Evolutionary conservation across 208 protist species (phyloP), one percentile per base, ranked within the genome.

Genomic region (Crithidia acanthocephali): DNA sequence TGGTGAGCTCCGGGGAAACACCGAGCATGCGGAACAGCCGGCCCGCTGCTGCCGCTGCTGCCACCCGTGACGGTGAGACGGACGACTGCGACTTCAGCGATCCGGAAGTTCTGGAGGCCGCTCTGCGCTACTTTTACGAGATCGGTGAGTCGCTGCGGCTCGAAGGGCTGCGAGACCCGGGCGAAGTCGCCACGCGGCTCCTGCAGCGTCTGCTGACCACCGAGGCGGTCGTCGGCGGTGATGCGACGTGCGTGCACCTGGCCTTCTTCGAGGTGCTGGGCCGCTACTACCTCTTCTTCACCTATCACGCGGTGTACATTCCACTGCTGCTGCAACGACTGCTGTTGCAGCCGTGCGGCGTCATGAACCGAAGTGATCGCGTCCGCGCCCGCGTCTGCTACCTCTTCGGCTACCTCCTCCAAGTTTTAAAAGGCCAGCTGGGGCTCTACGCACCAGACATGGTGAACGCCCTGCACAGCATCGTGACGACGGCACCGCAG

Each of bases 191-290:
- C 63, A 72, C 84, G 45, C 74, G 82, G 53, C 74, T 95, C 44
- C 50, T 95, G 32, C 68, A 44, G 66, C 63, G 68, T 27, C 58
- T 95, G 32, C 35, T 95, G 23, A 75, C 55, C 30, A 85, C 72
- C 13, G 80, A 89, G 33, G 63, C 67, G 7, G 72, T 92, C 6
- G 51, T 74, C 27, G 52, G 33, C 58, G 66, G 25, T 33, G 59
- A 73, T 9, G 59, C 77, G 59, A 67, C 74, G 53, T 66, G 74
- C 50, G 87, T 95, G 20, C 87, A 93, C 55, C 45, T 95, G 15
- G 84, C 81, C 52, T 93, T 86, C 74, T 93, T 95, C 67, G 90
- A 95, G 65, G 69, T 91, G 2, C 72, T 93, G 15, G 84, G 87
- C 42, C 87, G 90, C 32, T 93, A 90, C 72, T 75, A 76, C 30